Evolutionary conservation across 164 flowering plant species (phyloP), one percentile per base, ranked within the genome.

Genomic region (Chimonanthus praecox): DNA sequence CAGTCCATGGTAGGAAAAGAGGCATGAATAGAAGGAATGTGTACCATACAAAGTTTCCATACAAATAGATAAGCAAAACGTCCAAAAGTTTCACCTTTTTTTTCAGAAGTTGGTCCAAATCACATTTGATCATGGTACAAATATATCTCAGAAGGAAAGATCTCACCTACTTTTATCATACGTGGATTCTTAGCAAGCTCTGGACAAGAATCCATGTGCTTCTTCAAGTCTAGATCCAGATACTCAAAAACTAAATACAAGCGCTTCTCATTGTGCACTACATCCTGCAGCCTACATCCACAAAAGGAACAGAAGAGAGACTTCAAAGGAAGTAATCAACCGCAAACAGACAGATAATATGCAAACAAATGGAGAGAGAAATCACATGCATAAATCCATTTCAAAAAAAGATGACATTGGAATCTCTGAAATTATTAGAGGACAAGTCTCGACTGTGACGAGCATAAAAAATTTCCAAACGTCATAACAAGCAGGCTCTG

Each of bases 161-260:
- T 70, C 67, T 68, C 65, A 84, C 92, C 84, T 87, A 94, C 98
- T 83, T 90, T 94, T 60, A 92, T 77, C 72, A 88, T 47, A 15
- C 87, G 87, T 18, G 86, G 89, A 82, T 92, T 91, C 82, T 92
- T 87, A 4, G 92, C 74, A 77, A 94, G 87, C 33, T 94, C 96
- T 45, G 98, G 96, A 79, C 84, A 85, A 20, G 98, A 83, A 82
- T 94, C 97, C 98, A 94, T 94, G 82, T 91, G 94, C 89, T 93
- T 93, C 88, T 91, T 93, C 88, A 94, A 78, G 82, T 94, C 98
- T 83, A 94, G 82, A 81, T 94, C 97, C 77, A 94, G 87, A 83
- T 94, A 94, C 85, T 94, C 98, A 82, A 94, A 94, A 70, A 94
- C 97, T 74, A 94, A 78, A 81, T 94, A 94, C 70, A 94, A 75